Conservation (phyloP, 306 rosid species). For the Benincasa hispida region DNA sequence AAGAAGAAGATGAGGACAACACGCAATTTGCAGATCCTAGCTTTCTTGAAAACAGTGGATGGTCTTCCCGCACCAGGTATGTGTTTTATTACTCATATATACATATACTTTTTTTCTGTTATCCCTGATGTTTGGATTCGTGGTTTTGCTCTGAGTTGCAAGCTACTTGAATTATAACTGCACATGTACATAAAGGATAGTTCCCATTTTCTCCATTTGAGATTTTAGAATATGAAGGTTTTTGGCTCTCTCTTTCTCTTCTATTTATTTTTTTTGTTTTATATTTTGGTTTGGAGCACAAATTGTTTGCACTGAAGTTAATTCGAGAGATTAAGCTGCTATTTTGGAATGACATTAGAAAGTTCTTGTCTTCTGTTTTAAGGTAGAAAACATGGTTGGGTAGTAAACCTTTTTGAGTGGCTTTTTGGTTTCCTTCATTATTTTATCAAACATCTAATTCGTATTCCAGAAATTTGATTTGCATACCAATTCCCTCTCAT, state of each 20-base stretch:
- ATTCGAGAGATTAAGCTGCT: neutral
- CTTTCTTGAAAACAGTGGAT: slow-evolving; percentile 75
- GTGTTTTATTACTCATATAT: neutral
- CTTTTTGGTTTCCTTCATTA: no score
- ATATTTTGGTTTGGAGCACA: neutral
- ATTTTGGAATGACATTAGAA: neutral
- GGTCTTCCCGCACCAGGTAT: slow-evolving; percentile 98
- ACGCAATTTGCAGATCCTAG: slow-evolving; percentile 40
- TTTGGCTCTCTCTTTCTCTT: neutral
- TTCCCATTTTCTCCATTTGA: neutral
- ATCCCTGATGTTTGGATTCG: neutral
- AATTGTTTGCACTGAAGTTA: neutral
- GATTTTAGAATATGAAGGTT: neutral
- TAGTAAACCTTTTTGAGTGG: neutral
- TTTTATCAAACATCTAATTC: no score
- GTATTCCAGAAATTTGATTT: neutral
- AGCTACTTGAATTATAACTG: neutral
- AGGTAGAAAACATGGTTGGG: neutral
- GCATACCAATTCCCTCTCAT: neutral
- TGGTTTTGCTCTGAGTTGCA: neutral
- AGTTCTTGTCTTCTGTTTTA: neutral
- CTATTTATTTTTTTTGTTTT: neutral
- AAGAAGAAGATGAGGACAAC: slow-evolving; percentile 51
- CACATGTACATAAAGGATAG: neutral
- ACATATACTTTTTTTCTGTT: no score